phyloP scores from a whole-genome alignment of 2,329 filamentous ascomycete species.

The Neonectria sp. region DNA sequence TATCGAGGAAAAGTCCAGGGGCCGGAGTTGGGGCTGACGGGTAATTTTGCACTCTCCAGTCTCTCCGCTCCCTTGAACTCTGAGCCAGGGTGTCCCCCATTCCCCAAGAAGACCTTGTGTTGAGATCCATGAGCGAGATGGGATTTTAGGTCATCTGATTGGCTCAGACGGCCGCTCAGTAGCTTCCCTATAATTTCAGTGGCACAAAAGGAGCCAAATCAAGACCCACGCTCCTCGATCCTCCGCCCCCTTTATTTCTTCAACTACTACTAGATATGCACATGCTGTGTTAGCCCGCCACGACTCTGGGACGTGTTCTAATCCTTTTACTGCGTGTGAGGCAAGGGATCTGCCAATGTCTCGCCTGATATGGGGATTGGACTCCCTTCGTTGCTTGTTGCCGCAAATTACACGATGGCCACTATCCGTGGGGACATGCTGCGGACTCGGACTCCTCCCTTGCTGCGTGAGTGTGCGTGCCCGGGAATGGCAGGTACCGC shows the following conservation, averaged over 20 bases:
- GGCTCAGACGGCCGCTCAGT: slow-evolving; percentile 1
- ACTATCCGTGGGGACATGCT: background rate
- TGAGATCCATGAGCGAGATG: slow-evolving; percentile 5
- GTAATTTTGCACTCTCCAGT: slow-evolving; percentile 8
- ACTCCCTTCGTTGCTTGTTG: background rate
- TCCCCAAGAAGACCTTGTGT: slow-evolving; percentile 16
- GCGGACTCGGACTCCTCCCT: background rate
- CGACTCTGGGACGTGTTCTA: background rate
- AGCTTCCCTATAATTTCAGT: slow-evolving; percentile 19
- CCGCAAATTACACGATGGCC: background rate
- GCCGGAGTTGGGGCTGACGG: slow-evolving; percentile 22
- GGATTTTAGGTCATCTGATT: slow-evolving; percentile 9
- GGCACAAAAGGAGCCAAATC: slow-evolving; percentile 11
- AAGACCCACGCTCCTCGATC: slow-evolving; percentile 19
- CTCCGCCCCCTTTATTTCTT: slow-evolving; percentile 25
- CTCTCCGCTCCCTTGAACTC: background rate
- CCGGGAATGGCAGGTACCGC: background rate
- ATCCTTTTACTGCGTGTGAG: background rate
- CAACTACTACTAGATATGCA: slow-evolving; percentile 6
- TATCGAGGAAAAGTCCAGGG: background rate
- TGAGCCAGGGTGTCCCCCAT: slow-evolving; percentile 11
- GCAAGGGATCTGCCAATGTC: background rate
- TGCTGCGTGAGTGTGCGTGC: background rate
- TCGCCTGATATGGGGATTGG: background rate
- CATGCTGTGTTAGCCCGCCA: background rate